phyloP scores from a whole-genome alignment of 805 yeast genomes.

The Alloascoidea africana region DNA sequence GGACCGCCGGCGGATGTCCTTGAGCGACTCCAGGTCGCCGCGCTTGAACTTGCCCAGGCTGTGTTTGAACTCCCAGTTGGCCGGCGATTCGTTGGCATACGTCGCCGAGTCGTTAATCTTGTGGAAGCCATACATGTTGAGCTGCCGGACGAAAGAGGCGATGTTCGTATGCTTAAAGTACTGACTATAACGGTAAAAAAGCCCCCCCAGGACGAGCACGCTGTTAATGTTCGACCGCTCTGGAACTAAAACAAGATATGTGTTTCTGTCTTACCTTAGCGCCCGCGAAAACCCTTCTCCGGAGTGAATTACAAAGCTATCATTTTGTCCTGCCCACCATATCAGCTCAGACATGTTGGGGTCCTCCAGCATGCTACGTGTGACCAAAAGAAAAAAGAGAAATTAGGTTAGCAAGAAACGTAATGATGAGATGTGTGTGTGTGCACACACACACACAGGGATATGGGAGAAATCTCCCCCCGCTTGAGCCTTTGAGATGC shows the following conservation, averaged over 20 bases:
- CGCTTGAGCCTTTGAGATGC: too few species aligned
- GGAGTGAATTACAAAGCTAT: constrained; percentile 65
- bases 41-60: constrained; percentile 63
- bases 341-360: constrained; percentile 54
- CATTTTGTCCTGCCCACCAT: constrained; percentile 66
- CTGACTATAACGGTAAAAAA: constrained; percentile 16
- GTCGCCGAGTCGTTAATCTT: too few species aligned
- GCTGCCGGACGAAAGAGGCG: constrained; percentile 82
- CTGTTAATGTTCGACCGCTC: background rate
- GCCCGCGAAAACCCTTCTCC: constrained; percentile 79
- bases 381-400: constrained; percentile 2
- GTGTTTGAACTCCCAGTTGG: constrained; percentile 96
- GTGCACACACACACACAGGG: too few species aligned
- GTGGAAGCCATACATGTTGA: constrained; percentile 95
- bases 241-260: background rate
- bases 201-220: too few species aligned
- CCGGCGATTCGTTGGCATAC: too few species aligned
- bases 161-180: constrained; percentile 92
- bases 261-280: constrained; percentile 16
- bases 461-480: too few species aligned
- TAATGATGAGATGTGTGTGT: too few species aligned
- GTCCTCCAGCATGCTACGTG: constrained; percentile 68
- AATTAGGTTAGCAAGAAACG: background rate
- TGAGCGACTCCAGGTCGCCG: constrained; percentile 66
- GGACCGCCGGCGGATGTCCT: constrained; percentile 67